Base-by-base conservation (phyloP, 2,329 filamentous ascomycete species). In the Waltergamsia citrina region DNA sequence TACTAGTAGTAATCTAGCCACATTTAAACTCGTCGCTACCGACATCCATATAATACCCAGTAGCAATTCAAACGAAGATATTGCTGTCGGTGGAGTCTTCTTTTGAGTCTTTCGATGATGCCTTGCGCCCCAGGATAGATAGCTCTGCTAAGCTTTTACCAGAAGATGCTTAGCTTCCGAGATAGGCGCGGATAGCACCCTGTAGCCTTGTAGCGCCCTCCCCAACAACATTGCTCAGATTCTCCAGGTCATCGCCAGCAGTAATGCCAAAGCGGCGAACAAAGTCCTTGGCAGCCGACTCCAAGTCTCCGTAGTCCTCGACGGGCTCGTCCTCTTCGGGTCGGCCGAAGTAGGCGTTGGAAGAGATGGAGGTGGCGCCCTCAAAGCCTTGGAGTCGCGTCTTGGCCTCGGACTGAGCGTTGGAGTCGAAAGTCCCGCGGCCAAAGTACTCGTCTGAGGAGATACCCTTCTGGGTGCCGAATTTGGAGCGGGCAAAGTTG, bases 401-500 rank as follows among this genome's bases (percentile, higher is more conserved):
- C 66, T 94, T 94, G 47, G 92, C 90, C 63, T 95, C 90, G 33
- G 78, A 69, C 53, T 92, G 82, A 7, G 81, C 76, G 36, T 69
- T 70, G 24, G 88, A 78, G 54, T 98, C 88, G 59, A 80, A 96
- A 36, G 74, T 65, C 34, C 87, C 85, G 56, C 92, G 90, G 50
- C 90, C 87, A 54, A 98, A 98, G 70, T 94, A 98, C 56, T 98
- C 92, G 56, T 98, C 92, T 1, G 88, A 95, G 1, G 87, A 95
- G 46, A 98, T 98, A 47, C 85, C 85, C 68, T 96, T 96, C 57
- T 98, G 92, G 28, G 61, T 62, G 40, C 88, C 90, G 51, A 98
- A 98, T 59, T 94, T 94, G 51, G 74, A 67, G 49, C 85, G 83
- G 6, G 88, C 86, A 53, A 85, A 93, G 51, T 76, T 78, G 50